These are phyloP conservation scores for Tirmania nivea DNA, from an alignment of 495 filamentous ascomycete species.

Conservation along the genomic window DNA sequence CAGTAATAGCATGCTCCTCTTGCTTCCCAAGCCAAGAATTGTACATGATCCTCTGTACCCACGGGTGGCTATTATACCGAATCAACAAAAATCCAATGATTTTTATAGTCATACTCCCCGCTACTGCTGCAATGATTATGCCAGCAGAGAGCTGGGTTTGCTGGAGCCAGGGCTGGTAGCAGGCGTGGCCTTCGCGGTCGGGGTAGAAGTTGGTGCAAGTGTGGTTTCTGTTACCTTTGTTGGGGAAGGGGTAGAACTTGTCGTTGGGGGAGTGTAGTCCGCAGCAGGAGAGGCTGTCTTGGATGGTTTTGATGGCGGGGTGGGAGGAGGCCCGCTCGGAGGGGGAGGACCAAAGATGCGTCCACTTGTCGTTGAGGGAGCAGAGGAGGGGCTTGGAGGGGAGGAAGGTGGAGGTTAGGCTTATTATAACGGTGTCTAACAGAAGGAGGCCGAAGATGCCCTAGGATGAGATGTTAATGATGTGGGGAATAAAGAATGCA, in stretches of 20 bases:
- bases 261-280: not conserved
- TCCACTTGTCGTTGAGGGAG: not conserved
- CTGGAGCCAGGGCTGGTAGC: not conserved
- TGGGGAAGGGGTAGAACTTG: not conserved
- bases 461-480: not conserved
- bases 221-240: not conserved
- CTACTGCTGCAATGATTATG: not conserved
- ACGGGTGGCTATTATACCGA: not conserved
- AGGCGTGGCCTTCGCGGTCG: not conserved
- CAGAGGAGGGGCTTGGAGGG: not conserved
- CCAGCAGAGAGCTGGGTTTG: not conserved
- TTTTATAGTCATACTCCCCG: not conserved
- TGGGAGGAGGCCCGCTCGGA: not conserved
- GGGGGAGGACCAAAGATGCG: not conserved
- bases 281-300: not conserved
- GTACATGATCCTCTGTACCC: not conserved
- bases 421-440: not conserved
- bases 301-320: not conserved
- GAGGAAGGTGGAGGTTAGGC: not conserved
- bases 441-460: not conserved
- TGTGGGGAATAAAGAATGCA: not conserved
- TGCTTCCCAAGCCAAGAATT: not conserved
- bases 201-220: not conserved
- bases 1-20: not conserved
- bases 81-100: not conserved